Percentiles rank a stretch among this genome's conserved stretches.
Conservation (phyloP, 441 rosid genomes). For the Populus hybrid region DNA sequence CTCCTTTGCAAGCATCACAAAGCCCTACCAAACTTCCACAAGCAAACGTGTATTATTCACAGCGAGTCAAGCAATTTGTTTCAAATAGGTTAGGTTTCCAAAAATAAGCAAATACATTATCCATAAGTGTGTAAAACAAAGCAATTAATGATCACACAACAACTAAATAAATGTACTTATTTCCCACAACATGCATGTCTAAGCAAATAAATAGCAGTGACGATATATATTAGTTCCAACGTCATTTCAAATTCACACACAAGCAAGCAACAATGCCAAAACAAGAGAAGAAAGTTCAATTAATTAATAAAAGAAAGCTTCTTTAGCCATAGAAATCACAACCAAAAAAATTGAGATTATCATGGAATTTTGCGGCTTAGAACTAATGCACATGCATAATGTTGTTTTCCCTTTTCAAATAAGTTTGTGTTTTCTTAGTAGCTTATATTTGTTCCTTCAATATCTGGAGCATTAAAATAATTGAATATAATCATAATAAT, state of each 20-base stretch:
- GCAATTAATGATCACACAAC: not conserved
- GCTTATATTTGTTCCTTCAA: not conserved
- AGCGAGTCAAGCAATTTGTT: too few species aligned
- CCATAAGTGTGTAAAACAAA: not conserved
- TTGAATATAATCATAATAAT: not conserved
- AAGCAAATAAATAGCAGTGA: not conserved
- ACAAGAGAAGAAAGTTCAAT: too few species aligned
- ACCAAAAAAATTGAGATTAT: not conserved
- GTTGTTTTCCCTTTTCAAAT: not conserved
- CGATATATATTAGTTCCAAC: not conserved
- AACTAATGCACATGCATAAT: conserved; percentile 65
- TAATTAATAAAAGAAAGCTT: too few species aligned
- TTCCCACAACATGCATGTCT: not conserved
- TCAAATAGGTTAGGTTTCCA: not conserved
- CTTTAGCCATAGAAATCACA: too few species aligned
- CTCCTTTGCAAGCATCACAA: too few species aligned
- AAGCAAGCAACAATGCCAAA: not conserved
- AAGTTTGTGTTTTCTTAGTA: not conserved
- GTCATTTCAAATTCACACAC: not conserved
- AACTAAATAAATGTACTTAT: not conserved
- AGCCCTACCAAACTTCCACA: too few species aligned
- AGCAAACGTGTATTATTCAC: too few species aligned
- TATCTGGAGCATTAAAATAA: not conserved
- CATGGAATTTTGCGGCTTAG: conserved; percentile 34
- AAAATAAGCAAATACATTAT: not conserved